Evolutionary conservation across 164 flowering plant genomes (phyloP).

Genomic region (Tetrastigma voinierianum): DNA sequence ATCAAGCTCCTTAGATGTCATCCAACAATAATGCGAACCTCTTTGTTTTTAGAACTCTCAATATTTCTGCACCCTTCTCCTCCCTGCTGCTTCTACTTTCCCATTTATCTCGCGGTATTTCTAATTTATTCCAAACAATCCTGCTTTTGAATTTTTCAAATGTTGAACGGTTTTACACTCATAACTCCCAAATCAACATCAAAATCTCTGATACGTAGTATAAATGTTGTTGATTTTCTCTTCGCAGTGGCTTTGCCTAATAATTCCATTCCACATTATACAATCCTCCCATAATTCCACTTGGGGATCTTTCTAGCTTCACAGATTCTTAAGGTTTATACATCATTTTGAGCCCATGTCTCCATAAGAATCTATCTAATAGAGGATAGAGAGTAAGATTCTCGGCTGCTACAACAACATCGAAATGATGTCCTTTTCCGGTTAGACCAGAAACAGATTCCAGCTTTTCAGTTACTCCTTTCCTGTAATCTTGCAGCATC

Average conservation of each 20-base stretch:
- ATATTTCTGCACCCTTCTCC: background rate
- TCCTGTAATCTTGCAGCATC: background rate
- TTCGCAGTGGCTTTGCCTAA: background rate
- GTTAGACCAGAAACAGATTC: background rate
- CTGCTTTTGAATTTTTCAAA: background rate
- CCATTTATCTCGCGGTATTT: background rate
- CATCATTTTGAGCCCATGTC: background rate
- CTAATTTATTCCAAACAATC: background rate
- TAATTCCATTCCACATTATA: background rate
- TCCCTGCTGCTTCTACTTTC: background rate
- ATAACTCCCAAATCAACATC: background rate
- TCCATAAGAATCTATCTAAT: background rate
- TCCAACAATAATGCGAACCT: constrained; percentile 9
- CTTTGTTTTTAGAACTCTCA: background rate
- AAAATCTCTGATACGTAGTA: background rate
- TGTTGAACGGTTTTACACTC: background rate
- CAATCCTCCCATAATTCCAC: background rate
- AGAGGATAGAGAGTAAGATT: background rate
- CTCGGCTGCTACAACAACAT: background rate
- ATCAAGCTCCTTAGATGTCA: constrained; percentile 7
- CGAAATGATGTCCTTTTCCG: background rate
- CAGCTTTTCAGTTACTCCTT: background rate
- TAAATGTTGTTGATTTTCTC: background rate
- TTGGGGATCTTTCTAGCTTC: background rate
- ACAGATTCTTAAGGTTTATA: too few relatives aligned